Evolutionary conservation across 257 asterid genomes (phyloP).

Genomic region (Nyctanthes arbortristis): DNA sequence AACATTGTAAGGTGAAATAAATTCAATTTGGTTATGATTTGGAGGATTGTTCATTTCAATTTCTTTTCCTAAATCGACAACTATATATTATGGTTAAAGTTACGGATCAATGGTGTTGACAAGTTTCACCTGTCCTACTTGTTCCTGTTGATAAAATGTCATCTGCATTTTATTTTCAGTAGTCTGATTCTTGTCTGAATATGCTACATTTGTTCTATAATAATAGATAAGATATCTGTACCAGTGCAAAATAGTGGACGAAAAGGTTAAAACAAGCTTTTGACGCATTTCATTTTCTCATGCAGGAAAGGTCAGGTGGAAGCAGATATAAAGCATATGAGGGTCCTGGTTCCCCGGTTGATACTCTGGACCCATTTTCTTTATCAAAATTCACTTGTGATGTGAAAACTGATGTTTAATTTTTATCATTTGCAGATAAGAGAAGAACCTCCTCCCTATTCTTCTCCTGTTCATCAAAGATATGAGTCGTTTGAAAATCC

Average conservation of each 20-base stretch:
- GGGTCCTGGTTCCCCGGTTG: constrained; percentile 75
- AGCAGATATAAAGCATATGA: constrained; percentile 62
- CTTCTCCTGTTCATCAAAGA: constrained; percentile 82
- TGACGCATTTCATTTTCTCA: constrained; percentile 34
- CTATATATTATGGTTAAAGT: neutral
- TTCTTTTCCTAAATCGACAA: neutral
- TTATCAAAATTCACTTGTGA: constrained; percentile 13
- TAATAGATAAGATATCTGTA: constrained; percentile 4
- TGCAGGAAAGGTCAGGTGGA: constrained; percentile 79
- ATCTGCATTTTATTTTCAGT: neutral
- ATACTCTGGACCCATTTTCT: constrained; percentile 27
- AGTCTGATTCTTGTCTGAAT: neutral
- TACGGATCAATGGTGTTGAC: neutral
- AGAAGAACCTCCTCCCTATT: constrained; percentile 99
- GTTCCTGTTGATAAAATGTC: neutral
- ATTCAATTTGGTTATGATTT: neutral
- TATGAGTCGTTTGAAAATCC: constrained; percentile 90
- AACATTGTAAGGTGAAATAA: neutral
- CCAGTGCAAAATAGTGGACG: constrained; percentile 8
- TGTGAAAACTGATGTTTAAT: constrained; percentile 20
- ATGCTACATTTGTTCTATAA: neutral
- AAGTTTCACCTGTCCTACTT: neutral
- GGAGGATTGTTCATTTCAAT: neutral
- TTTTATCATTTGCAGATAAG: constrained; percentile 59
- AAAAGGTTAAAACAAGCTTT: constrained; percentile 6